These are phyloP conservation scores for Silene uniflora DNA, from an alignment of 148 eudicot genomes.

Conservation along the genomic window DNA sequence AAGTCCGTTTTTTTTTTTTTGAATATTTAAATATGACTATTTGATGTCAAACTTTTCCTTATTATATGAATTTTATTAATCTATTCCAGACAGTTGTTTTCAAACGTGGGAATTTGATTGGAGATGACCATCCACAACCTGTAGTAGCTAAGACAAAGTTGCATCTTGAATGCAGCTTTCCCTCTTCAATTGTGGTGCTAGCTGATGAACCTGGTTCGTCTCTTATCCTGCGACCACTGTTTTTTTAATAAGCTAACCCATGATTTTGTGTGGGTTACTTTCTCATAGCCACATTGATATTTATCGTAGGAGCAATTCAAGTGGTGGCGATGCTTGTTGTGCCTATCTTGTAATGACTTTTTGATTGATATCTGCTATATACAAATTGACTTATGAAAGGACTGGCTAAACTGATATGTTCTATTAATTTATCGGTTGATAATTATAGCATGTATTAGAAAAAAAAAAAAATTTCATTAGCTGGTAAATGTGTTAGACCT, in stretches of 20 bases:
- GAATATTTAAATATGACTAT: slow-evolving; percentile 4
- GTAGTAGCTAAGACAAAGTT: slow-evolving; percentile 59
- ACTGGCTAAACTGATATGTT: not conserved
- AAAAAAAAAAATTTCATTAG: not conserved
- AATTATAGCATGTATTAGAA: not conserved
- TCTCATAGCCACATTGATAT: not conserved
- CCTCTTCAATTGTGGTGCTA: slow-evolving; percentile 57
- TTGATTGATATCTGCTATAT: not conserved
- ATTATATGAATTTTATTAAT: not conserved
- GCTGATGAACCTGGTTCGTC: slow-evolving; percentile 71
- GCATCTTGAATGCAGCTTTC: slow-evolving; percentile 58
- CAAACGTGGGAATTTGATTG: slow-evolving; percentile 83
- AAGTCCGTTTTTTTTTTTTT: slow-evolving; percentile 25
- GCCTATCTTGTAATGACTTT: not conserved
- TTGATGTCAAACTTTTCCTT: not conserved
- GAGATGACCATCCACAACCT: slow-evolving; percentile 70
- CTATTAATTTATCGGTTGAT: not conserved
- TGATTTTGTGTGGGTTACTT: not conserved
- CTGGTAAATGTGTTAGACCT: not conserved
- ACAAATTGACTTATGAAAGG: not conserved
- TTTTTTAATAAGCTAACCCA: not conserved
- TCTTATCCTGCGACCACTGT: slow-evolving; percentile 8
- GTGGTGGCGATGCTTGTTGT: not conserved
- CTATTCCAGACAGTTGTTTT: slow-evolving; percentile 50
- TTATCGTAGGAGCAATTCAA: not conserved